Conservation (phyloP, 192 early-diverging fungal species). For the Backusella parvicylindrica region DNA sequence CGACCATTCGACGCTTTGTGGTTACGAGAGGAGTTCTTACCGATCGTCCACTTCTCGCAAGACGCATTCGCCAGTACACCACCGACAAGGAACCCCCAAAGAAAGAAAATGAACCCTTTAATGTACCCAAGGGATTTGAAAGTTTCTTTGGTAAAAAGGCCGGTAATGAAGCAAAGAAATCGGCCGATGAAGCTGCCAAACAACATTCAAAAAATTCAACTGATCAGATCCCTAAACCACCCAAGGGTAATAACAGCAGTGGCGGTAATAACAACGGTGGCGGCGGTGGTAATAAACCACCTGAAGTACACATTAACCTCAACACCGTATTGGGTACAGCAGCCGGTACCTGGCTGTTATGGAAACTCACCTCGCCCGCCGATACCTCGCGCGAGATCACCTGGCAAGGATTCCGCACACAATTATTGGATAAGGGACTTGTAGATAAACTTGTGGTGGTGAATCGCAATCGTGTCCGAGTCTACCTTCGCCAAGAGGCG, state of each 20-base stretch:
- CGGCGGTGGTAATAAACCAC: conserved; percentile 15
- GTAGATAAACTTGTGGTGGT: conserved; percentile 89
- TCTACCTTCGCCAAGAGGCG: conserved; percentile 71
- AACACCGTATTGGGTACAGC: conserved; percentile 40
- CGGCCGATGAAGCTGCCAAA: conserved; percentile 31
- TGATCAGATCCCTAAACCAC: conserved; percentile 24
- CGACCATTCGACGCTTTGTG: background rate
- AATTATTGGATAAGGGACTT: conserved; percentile 87
- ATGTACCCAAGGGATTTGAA: conserved; percentile 68
- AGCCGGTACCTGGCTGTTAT: conserved; percentile 48
- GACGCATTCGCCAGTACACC: conserved; percentile 8
- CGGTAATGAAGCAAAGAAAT: conserved; percentile 24
- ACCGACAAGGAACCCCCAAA: conserved; percentile 20
- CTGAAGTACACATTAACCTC: conserved; percentile 41
- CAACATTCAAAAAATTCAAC: conserved; percentile 19
- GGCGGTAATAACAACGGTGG: background rate
- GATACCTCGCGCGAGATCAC: conserved; percentile 74
- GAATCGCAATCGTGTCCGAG: conserved; percentile 83
- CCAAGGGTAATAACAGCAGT: background rate
- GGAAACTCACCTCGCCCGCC: conserved; percentile 41
- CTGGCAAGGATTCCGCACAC: conserved; percentile 88
- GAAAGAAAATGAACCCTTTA: conserved; percentile 22
- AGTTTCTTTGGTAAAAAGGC: conserved; percentile 60
- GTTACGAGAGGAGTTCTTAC: background rate
- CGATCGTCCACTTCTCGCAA: background rate